Evolutionary conservation across 768 basidiomycete species (phyloP).

Genomic region (Amanita molliuscula): DNA sequence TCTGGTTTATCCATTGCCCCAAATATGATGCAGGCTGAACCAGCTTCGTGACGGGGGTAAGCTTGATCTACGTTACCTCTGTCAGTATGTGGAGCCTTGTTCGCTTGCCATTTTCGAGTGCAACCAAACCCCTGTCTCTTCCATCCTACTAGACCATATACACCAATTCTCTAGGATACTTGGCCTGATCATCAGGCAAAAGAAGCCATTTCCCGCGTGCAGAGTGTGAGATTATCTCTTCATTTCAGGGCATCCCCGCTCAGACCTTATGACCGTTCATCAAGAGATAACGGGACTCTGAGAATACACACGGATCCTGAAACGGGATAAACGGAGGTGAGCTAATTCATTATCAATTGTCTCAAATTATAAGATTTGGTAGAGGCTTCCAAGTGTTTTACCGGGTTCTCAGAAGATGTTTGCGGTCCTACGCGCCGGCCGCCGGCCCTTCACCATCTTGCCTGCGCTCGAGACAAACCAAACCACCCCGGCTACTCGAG

Average conservation of each 20-base stretch:
- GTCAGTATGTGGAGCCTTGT: neutral
- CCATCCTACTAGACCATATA: slow-evolving; percentile 2
- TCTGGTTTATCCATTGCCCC: neutral
- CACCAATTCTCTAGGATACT: neutral
- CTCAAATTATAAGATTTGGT: neutral
- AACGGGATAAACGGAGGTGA: neutral
- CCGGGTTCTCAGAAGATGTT: neutral
- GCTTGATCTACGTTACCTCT: neutral
- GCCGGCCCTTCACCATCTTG: neutral
- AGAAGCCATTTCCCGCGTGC: neutral
- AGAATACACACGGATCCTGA: neutral
- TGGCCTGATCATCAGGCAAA: neutral
- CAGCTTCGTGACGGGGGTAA: neutral
- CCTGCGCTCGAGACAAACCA: neutral
- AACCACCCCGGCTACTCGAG: neutral
- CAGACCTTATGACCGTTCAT: neutral
- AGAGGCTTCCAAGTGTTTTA: neutral
- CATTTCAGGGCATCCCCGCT: neutral
- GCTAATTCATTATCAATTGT: neutral
- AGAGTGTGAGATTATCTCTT: neutral
- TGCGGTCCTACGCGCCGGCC: neutral
- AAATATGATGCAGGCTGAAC: neutral
- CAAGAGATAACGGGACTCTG: neutral
- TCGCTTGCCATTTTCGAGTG: neutral
- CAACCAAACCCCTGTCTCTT: neutral